Conservation (phyloP, 2,329 filamentous ascomycete species). For the Trichoderma atroviride region DNA sequence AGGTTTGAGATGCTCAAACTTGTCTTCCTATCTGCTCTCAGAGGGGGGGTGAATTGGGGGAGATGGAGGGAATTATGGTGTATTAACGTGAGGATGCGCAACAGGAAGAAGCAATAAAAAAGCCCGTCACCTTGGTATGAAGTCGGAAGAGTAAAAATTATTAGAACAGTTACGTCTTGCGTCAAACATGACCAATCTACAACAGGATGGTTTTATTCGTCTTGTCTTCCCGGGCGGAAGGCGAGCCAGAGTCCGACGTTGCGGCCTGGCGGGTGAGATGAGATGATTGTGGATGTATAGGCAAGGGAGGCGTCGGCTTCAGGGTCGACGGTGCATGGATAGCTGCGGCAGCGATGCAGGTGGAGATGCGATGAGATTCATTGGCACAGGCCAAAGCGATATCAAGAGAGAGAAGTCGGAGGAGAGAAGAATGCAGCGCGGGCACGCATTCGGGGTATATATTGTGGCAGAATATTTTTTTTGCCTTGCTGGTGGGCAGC, state of each 20-base stretch:
- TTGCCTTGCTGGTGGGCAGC: slow-evolving; percentile 33
- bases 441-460: slow-evolving; percentile 41
- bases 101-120: slow-evolving; percentile 22
- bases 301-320: slow-evolving; percentile 31
- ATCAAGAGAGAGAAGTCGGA: slow-evolving; percentile 34
- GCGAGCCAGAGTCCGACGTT: slow-evolving; percentile 36
- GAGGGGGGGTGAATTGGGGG: not conserved
- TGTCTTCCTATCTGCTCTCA: not conserved
- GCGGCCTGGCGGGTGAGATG: slow-evolving; percentile 32
- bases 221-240: slow-evolving; percentile 30
- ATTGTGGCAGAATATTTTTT: slow-evolving; percentile 36
- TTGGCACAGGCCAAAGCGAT: slow-evolving; percentile 46
- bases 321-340: slow-evolving; percentile 32
- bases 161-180: slow-evolving; percentile 56
- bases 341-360: not conserved
- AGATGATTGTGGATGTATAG: slow-evolving; percentile 14
- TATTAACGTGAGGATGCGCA: not conserved
- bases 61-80: not conserved
- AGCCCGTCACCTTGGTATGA: slow-evolving; percentile 64
- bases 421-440: slow-evolving; percentile 28
- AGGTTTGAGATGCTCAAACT: not conserved
- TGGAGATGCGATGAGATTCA: slow-evolving; percentile 33
- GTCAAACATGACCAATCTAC: slow-evolving; percentile 55
- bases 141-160: slow-evolving; percentile 61
- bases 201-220: slow-evolving; percentile 27